Percentiles rank a stretch among this genome's conserved stretches.
Evolutionary conservation across 129 eudicot species (phyloP).

Genomic region (Heracleum sosnowskyi): DNA sequence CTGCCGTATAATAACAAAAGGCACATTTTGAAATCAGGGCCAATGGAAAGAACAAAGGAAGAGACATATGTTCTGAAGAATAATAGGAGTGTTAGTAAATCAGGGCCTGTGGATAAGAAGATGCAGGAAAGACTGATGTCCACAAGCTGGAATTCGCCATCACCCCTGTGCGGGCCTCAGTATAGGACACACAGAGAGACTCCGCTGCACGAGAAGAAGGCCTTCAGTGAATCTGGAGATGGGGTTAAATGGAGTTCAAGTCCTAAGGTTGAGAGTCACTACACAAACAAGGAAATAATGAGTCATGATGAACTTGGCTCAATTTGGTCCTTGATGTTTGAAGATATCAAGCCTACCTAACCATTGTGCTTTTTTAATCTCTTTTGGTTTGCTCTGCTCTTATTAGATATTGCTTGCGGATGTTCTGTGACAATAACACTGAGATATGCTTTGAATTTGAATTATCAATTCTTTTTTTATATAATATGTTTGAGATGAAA

Average conservation of each 20-base stretch:
- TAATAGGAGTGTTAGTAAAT: not conserved
- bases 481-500: not conserved
- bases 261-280: conserved; percentile 3
- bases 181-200: not conserved
- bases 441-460: not conserved
- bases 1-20: not conserved
- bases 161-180: not conserved
- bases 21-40: conserved; percentile 2
- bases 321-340: conserved; percentile 4
- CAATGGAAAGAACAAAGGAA: not conserved
- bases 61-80: not conserved
- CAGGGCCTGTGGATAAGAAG: conserved; percentile 2
- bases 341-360: conserved; percentile 9
- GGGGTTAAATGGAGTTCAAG: not conserved
- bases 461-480: not conserved
- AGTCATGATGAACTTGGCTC: not conserved
- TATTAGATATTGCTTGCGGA: not conserved
- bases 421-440: not conserved
- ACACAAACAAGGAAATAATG: not conserved
- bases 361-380: not conserved
- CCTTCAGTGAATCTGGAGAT: not conserved
- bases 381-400: not conserved
- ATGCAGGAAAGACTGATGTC: not conserved
- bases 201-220: not conserved
- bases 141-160: not conserved